Evolutionary conservation across 768 basidiomycete species (phyloP).

Genomic region (Butyriboletus loyo): DNA sequence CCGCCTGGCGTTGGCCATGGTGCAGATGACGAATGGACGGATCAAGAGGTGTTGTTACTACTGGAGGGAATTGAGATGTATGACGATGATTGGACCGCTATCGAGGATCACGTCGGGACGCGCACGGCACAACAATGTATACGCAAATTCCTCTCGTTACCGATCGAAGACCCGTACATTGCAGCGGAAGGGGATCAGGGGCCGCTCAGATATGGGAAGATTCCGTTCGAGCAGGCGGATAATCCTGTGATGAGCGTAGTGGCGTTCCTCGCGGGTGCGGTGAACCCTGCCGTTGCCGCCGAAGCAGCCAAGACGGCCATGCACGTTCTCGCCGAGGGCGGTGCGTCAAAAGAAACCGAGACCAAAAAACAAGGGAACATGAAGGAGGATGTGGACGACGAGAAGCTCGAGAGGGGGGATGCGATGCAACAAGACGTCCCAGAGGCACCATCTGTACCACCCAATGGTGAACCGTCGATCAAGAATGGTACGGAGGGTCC

Average conservation of each 20-base stretch:
- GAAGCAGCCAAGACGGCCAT: constrained; percentile 91
- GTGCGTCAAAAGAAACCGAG: constrained; percentile 39
- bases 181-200: constrained; percentile 75
- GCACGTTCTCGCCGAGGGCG: constrained; percentile 70
- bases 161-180: constrained; percentile 94
- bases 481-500: constrained; percentile 14
- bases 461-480: constrained; percentile 14
- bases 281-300: constrained; percentile 85
- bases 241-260: constrained; percentile 99
- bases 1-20: constrained; percentile 34
- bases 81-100: constrained; percentile 92
- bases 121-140: constrained; percentile 93
- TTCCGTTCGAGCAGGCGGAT: constrained; percentile 93
- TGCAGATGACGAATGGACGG: constrained; percentile 75
- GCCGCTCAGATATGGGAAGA: constrained; percentile 65
- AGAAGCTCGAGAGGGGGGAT: constrained; percentile 43
- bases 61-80: constrained; percentile 99
- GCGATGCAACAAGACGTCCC: constrained; percentile 34
- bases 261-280: constrained; percentile 91
- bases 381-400: constrained; percentile 33
- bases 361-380: constrained; percentile 22
- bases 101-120: constrained; percentile 92
- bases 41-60: constrained; percentile 83
- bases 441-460: constrained; percentile 3
- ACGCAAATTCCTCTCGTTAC: constrained; percentile 90